Conservation (phyloP, 2,329 filamentous ascomycete species). For the Huntiella bhutanensis region DNA sequence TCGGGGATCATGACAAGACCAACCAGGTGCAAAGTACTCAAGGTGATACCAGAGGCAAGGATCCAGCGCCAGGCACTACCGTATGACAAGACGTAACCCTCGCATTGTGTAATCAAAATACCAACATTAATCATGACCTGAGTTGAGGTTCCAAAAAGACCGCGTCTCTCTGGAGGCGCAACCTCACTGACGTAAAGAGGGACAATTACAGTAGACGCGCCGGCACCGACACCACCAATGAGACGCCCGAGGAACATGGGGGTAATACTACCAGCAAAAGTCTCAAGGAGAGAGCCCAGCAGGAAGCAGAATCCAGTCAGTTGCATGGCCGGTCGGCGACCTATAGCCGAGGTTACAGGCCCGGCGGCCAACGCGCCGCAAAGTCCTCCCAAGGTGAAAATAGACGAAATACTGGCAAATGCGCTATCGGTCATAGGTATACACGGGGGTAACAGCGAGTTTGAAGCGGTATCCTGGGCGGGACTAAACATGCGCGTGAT, state of each 20-base stretch:
- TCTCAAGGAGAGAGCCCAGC: conserved; percentile 56
- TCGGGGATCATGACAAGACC: conserved; percentile 67
- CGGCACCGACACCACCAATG: conserved; percentile 66
- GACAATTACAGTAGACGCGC: conserved; percentile 78
- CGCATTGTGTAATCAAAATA: conserved; percentile 62
- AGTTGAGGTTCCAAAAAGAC: conserved; percentile 68
- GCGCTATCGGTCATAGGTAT: conserved; percentile 70
- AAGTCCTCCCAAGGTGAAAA: conserved; percentile 80
- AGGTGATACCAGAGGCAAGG: conserved; percentile 48
- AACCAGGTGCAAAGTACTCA: conserved; percentile 47
- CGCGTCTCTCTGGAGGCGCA: conserved; percentile 52
- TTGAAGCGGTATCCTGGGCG: conserved; percentile 4
- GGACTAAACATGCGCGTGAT: conserved; percentile 17
- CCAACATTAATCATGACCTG: conserved; percentile 89
- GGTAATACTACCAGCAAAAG: conserved; percentile 46
- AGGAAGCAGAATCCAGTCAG: conserved; percentile 60
- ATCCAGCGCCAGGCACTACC: conserved; percentile 70
- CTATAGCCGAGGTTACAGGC: conserved; percentile 57
- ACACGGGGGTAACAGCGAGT: conserved; percentile 42
- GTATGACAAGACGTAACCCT: conserved; percentile 76
- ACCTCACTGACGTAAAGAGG: conserved; percentile 91
- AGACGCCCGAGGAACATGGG: conserved; percentile 57
- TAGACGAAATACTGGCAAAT: conserved; percentile 73
- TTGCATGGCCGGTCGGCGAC: conserved; percentile 58
- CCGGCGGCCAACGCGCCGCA: conserved; percentile 65